These are phyloP conservation scores for Fusarium xylarioides DNA, from an alignment of 2,329 filamentous ascomycete genomes.

Conservation along the genomic window DNA sequence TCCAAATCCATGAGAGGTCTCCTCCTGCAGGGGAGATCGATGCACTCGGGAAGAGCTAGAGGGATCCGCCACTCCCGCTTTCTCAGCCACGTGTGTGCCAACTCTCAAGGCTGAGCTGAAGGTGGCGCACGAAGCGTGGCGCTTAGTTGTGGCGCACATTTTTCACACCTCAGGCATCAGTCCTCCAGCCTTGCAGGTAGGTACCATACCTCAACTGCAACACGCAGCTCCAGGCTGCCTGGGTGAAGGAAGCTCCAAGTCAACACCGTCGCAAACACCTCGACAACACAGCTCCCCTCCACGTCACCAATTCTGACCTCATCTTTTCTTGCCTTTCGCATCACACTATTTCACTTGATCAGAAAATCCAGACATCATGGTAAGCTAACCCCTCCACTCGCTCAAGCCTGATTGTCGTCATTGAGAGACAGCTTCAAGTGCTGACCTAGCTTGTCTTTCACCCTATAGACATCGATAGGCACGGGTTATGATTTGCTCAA, in stretches of 20 bases:
- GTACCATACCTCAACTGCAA: conserved; percentile 36
- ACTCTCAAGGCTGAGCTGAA: conserved; percentile 2
- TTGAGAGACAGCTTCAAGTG: conserved; percentile 38
- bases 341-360: conserved; percentile 5
- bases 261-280: conserved; percentile 40
- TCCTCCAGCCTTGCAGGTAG: conserved; percentile 39
- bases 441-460: conserved; percentile 34
- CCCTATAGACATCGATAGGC: conserved; percentile 93
- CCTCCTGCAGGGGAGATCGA: conserved; percentile 33
- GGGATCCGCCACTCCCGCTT: conserved; percentile 38
- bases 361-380: conserved; percentile 45
- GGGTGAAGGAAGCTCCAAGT: conserved; percentile 48
- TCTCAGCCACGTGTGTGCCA: conserved; percentile 31
- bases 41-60: conserved; percentile 4
- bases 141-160: not conserved
- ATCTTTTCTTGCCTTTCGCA: conserved; percentile 1
- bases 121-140: not conserved
- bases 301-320: conserved; percentile 16
- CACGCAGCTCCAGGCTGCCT: conserved; percentile 58
- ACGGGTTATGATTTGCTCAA: conserved; percentile 99
- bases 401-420: conserved; percentile 31
- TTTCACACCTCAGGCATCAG: conserved; percentile 46
- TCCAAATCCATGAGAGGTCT: conserved; percentile 13
- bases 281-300: conserved; percentile 27
- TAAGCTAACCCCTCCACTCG: conserved; percentile 36